Evolutionary conservation across 345 rosid genomes (phyloP).

Genomic region (Euphorbia pulcherrima): DNA sequence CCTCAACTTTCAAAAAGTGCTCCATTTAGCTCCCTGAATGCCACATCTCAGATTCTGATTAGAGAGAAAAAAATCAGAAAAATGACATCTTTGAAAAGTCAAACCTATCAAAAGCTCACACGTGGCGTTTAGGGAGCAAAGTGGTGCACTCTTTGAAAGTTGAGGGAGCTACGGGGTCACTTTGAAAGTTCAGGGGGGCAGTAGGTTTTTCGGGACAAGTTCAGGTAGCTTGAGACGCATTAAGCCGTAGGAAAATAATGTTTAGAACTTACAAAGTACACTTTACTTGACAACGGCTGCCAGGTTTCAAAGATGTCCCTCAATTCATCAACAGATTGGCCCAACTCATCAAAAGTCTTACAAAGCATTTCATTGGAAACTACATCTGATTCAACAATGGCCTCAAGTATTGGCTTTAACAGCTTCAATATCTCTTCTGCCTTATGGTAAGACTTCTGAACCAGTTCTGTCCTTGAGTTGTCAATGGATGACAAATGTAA

Average conservation of each 20-base stretch:
- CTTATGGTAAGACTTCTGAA: conserved; percentile 58
- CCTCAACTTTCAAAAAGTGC: too few species aligned
- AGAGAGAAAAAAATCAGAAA: background rate
- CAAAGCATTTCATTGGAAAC: conserved; percentile 52
- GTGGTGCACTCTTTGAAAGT: too few species aligned
- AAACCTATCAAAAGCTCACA: too few species aligned
- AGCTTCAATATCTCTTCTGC: conserved; percentile 75
- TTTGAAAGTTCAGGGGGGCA: conserved; percentile 4
- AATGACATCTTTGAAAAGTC: background rate
- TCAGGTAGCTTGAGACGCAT: too few species aligned
- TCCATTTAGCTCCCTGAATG: too few species aligned
- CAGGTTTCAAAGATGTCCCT: conserved; percentile 64
- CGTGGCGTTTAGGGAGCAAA: too few species aligned
- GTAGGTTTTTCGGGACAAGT: too few species aligned
- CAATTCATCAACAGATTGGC: conserved; percentile 61
- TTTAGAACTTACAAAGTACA: conserved; percentile 65
- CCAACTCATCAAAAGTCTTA: conserved; percentile 56
- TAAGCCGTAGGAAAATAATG: background rate
- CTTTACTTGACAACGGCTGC: conserved; percentile 76
- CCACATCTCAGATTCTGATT: background rate
- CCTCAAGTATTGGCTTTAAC: conserved; percentile 68
- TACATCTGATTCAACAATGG: conserved; percentile 50
- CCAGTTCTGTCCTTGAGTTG: conserved; percentile 55
- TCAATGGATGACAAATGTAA: conserved; percentile 54
- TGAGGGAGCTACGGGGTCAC: too few species aligned